Evolutionary conservation across 2,329 filamentous ascomycete species (phyloP).

Genomic region (Epichloe gansuensis): DNA sequence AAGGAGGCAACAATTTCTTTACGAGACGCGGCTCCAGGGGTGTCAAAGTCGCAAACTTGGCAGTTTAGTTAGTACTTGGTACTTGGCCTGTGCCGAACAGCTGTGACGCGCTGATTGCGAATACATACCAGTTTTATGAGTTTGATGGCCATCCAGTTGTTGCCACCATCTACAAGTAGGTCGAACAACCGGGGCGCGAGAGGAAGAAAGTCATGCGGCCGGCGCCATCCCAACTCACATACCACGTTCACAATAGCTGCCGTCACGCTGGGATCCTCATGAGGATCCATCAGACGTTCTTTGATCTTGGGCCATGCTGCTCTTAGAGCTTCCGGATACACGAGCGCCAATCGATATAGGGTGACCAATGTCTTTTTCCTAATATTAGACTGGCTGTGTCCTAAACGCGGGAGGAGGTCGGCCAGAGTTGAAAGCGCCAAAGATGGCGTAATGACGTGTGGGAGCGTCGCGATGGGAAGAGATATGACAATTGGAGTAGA

Average conservation of each 20-base stretch:
- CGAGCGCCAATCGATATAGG: slow-evolving; percentile 80
- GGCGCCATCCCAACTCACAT: slow-evolving; percentile 87
- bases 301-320: slow-evolving; percentile 97
- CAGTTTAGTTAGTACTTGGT: slow-evolving; percentile 11
- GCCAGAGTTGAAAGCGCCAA: slow-evolving; percentile 80
- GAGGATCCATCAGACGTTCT: slow-evolving; percentile 78
- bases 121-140: slow-evolving; percentile 77
- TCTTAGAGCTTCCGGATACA: slow-evolving; percentile 90
- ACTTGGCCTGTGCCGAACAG: neutral
- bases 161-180: slow-evolving; percentile 77
- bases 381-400: slow-evolving; percentile 73
- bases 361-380: slow-evolving; percentile 95
- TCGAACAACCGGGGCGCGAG: slow-evolving; percentile 87
- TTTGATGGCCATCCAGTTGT: slow-evolving; percentile 99
- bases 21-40: slow-evolving; percentile 85
- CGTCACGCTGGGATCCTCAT: slow-evolving; percentile 85
- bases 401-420: slow-evolving; percentile 75
- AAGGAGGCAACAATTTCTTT: slow-evolving; percentile 77
- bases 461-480: slow-evolving; percentile 79
- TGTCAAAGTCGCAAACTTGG: slow-evolving; percentile 82
- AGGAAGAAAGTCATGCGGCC: slow-evolving; percentile 86
- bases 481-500: slow-evolving; percentile 65
- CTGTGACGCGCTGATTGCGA: neutral
- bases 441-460: slow-evolving; percentile 86
- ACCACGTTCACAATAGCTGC: slow-evolving; percentile 95